A percentile compares a stretch with the other conserved stretches of the same genome.
Evolutionary conservation across 352 stramenopile genomes (phyloP).

Genomic region (Phytopythium boreale): DNA sequence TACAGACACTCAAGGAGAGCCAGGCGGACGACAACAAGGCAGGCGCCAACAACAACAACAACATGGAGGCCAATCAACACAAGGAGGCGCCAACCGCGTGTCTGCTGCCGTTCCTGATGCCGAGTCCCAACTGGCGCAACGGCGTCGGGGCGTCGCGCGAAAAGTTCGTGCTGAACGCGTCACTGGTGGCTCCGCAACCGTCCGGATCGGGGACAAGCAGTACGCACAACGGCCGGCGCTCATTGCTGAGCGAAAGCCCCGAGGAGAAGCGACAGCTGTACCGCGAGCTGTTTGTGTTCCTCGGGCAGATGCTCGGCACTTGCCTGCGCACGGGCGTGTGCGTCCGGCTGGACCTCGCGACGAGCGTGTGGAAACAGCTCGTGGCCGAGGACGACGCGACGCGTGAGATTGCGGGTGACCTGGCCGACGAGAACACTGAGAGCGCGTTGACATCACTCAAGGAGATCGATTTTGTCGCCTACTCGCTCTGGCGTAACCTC

Average conservation of each 20-base stretch:
- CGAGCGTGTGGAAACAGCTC: conserved; percentile 73
- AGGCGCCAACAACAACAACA: conserved; percentile 8
- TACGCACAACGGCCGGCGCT: background rate
- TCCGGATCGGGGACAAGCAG: background rate
- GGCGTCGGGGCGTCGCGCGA: conserved; percentile 75
- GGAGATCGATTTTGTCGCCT: conserved; percentile 63
- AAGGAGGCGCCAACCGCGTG: conserved; percentile 21
- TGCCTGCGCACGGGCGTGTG: conserved; percentile 81
- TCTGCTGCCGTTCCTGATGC: conserved; percentile 82
- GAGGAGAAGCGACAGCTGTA: conserved; percentile 61
- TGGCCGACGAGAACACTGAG: conserved; percentile 15
- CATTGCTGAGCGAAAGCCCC: conserved; percentile 19
- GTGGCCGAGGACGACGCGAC: conserved; percentile 37
- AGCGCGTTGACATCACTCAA: conserved; percentile 42
- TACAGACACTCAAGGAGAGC: conserved; percentile 40
- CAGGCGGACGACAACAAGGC: background rate
- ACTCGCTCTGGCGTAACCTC: conserved; percentile 52
- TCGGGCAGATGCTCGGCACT: conserved; percentile 89
- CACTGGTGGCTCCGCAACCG: conserved; percentile 10
- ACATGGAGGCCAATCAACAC: background rate
- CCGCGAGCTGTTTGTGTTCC: conserved; percentile 86
- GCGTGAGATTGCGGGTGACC: background rate
- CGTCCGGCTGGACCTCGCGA: conserved; percentile 66
- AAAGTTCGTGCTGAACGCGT: conserved; percentile 81
- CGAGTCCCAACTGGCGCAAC: conserved; percentile 86